phyloP scores from a whole-genome alignment of 1,284 basidiomycete genomes.

The Lignosus rhinocerotis region DNA sequence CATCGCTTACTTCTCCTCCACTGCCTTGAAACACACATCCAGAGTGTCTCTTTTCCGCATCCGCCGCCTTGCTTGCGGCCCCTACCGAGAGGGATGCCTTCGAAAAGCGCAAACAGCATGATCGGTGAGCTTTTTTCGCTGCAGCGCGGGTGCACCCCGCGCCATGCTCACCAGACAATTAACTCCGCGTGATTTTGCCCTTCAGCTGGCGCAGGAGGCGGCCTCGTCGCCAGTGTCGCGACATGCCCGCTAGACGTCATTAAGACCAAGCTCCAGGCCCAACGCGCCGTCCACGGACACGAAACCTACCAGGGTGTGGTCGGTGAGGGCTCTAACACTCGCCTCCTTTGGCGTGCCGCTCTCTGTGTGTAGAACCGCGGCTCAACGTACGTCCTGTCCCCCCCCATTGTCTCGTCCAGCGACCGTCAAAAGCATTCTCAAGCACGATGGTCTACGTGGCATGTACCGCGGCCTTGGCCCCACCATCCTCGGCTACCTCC shows the following conservation, averaged over 20 bases:
- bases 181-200: conserved; percentile 9
- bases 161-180: conserved; percentile 8
- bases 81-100: conserved; percentile 65
- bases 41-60: conserved; percentile 6
- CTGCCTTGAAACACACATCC: conserved; percentile 4
- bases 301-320: conserved; percentile 75
- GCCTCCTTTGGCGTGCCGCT: conserved; percentile 20
- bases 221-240: conserved; percentile 89
- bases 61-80: conserved; percentile 45
- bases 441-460: conserved; percentile 79
- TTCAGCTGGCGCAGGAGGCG: conserved; percentile 80
- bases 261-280: conserved; percentile 96
- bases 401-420: conserved; percentile 43
- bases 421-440: conserved; percentile 72
- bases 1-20: conserved; percentile 3
- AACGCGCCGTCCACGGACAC: conserved; percentile 66
- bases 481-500: conserved; percentile 93
- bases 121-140: conserved; percentile 47
- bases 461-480: conserved; percentile 93
- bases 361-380: conserved; percentile 14
- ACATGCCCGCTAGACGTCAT: conserved; percentile 98
- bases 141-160: not conserved
- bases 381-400: conserved; percentile 29
- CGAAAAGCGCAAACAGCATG: conserved; percentile 73
- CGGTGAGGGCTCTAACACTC: conserved; percentile 48